A percentile compares a stretch with the other conserved stretches of the same genome.
These are phyloP conservation scores for Osmozyma mogii DNA, from an alignment of 805 yeast genomes.

Conservation along the genomic window DNA sequence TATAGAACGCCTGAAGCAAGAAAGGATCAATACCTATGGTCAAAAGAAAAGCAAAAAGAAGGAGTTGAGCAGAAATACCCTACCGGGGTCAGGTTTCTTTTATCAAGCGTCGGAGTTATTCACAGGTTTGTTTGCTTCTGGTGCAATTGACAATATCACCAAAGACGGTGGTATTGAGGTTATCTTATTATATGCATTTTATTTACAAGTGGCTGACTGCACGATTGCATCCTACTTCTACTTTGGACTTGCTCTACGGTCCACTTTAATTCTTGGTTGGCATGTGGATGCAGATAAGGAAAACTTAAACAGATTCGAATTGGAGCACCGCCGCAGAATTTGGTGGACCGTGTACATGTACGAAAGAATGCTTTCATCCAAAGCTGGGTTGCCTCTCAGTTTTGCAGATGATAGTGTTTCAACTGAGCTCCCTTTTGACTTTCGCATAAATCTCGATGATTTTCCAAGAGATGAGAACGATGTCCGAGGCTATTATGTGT, in stretches of 20 bases:
- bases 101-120: conserved; percentile 74
- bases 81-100: conserved; percentile 76
- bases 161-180: conserved; percentile 79
- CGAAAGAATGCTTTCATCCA: conserved; percentile 70
- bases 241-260: conserved; percentile 67
- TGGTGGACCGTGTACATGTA: conserved; percentile 47
- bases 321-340: conserved; percentile 43
- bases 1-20: conserved; percentile 33
- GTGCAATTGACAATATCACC: conserved; percentile 71
- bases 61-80: conserved; percentile 27
- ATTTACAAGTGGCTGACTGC: conserved; percentile 76
- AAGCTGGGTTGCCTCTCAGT: conserved; percentile 73
- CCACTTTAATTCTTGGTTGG: conserved; percentile 67
- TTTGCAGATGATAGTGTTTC: conserved; percentile 78
- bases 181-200: conserved; percentile 65
- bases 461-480: conserved; percentile 38
- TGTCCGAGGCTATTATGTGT: conserved; percentile 56
- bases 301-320: conserved; percentile 40
- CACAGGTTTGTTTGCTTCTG: conserved; percentile 69
- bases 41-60: conserved; percentile 13
- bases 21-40: conserved; percentile 9
- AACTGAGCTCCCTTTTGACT: conserved; percentile 67
- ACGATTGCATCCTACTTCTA: conserved; percentile 76
- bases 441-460: conserved; percentile 44
- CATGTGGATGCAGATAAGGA: conserved; percentile 78